Evolutionary conservation across 441 rosid genomes (phyloP), one percentile per base, ranked within the genome.

Genomic region (Euphorbia celastroides): DNA sequence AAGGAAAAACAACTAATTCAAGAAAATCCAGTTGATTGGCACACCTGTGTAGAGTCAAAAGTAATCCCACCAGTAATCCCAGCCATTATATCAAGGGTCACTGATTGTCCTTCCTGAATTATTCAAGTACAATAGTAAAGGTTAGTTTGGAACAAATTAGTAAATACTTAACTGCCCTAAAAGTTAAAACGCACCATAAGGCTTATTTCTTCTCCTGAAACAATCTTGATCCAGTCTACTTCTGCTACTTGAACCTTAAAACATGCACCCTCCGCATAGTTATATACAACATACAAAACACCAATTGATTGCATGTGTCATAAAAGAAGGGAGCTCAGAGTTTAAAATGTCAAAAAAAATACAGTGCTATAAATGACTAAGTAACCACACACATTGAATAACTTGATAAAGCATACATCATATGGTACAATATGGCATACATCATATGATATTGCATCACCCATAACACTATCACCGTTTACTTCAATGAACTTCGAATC

Each of bases 31-130:
- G 62, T 62, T 36, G 25, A 31, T 62, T 41, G 32, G 79, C 74
- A 94, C 97, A 94, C 97, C 97, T 94, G 99, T 75, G 80, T 74
- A 74, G 88, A 68, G 70, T 83, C 93, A 75, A 94, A 94, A 70
- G 88, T 71, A 70, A 62, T 78, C 60, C 96, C 96, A 74, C 80
- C 92, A 63, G 71, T 80, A 70, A 82, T 81, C 72, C 97, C 97
- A 64, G 91, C 87, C 77, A 83, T 64, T 58, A 94, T 69, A 72
- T 81, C 85, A 66, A 94, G 67, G 67, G 80, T 80, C 60, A 77
- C 80, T 57, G 80, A 77, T 71, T 74, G 77, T 74, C 91, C 96
- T 83, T 88, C 97, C 99, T 94, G 89, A 74, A 79, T 71, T 57
- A 71, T 68, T 32, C 67, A 74, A 57, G 55, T 56, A 42, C 65